These are phyloP conservation scores for Haplosporangium gracile DNA, from an alignment of 192 early-diverging fungal species.

Conservation along the genomic window DNA sequence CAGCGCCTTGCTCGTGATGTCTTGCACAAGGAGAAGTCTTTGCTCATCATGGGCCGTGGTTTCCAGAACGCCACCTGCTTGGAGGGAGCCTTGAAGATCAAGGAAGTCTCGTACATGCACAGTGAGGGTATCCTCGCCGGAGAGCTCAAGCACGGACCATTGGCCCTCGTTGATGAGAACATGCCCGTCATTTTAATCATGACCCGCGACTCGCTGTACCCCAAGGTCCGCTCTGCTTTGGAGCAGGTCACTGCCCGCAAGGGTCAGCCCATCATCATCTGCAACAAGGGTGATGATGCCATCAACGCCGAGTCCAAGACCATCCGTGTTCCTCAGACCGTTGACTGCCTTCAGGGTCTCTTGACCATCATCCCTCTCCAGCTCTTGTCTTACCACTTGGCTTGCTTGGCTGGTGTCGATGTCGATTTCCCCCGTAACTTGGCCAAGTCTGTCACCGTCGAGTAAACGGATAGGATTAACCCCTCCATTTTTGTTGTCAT, in stretches of 20 bases:
- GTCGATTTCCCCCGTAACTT: constrained; percentile 97
- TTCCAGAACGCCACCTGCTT: constrained; percentile 98
- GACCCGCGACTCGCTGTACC: constrained; percentile 97
- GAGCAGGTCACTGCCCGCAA: constrained; percentile 98
- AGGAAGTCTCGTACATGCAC: constrained; percentile 99
- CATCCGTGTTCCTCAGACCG: constrained; percentile 93
- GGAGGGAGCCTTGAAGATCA: constrained; percentile 99
- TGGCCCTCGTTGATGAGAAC: constrained; percentile 97
- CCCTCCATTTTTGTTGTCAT: constrained; percentile 76
- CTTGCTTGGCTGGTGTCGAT: constrained; percentile 93
- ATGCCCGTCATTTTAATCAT: constrained; percentile 98
- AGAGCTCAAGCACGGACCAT: constrained; percentile 98
- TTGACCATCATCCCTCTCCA: constrained; percentile 94
- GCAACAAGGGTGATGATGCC: constrained; percentile 88
- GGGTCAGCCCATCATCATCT: constrained; percentile 96
- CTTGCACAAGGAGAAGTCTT: constrained; percentile 87
- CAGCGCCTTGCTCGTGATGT: constrained; percentile 84
- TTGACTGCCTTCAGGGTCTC: constrained; percentile 97
- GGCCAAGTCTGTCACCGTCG: constrained; percentile 76
- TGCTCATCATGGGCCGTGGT: constrained; percentile 98
- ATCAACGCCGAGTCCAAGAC: constrained; percentile 78
- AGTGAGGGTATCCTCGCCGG: constrained; percentile 98
- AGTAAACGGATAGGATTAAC: constrained; percentile 92
- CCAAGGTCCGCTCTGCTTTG: constrained; percentile 91
- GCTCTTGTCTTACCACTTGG: constrained; percentile 97